A percentile compares a stretch with the other conserved stretches of the same genome.
Conservation (phyloP, 192 early-diverging fungal genomes). For the Mortierella antarctica region DNA sequence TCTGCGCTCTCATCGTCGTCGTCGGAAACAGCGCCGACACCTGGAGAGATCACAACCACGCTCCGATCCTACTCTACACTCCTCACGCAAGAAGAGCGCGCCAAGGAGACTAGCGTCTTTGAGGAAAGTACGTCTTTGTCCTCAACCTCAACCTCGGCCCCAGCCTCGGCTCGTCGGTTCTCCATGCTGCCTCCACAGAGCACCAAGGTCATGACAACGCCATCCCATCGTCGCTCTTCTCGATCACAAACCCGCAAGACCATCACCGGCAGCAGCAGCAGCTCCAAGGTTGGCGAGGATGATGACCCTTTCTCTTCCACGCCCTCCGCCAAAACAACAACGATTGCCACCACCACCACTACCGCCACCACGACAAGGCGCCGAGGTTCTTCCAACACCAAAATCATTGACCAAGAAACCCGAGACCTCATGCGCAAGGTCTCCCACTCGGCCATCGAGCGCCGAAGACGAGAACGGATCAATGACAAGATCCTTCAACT, state of each 20-base stretch:
- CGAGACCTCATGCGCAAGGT: constrained; percentile 80
- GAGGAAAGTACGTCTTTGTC: too few relatives aligned
- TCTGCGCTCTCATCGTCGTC: constrained; percentile 34
- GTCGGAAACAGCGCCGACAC: too few relatives aligned
- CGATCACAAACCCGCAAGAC: constrained; percentile 13
- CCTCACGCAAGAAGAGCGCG: constrained; percentile 18
- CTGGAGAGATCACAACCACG: constrained; percentile 1
- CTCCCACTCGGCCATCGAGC: constrained; percentile 87
- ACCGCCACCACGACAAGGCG: constrained; percentile 20
- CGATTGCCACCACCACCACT: neutral
- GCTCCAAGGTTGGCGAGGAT: neutral
- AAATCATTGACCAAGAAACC: constrained; percentile 58
- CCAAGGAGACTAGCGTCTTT: neutral
- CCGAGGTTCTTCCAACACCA: constrained; percentile 23
- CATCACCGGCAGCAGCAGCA: neutral
- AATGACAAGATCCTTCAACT: constrained; percentile 85
- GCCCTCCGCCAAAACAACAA: neutral
- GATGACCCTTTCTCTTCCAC: neutral
- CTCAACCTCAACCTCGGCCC: constrained; percentile 6
- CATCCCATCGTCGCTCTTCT: neutral
- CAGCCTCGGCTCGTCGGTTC: constrained; percentile 28
- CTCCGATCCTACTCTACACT: constrained; percentile 19
- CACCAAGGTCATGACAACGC: constrained; percentile 1
- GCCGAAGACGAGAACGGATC: constrained; percentile 84
- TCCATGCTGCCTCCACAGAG: constrained; percentile 43